Evolutionary conservation across 345 rosid species (phyloP), one percentile per base, ranked within the genome.

Genomic region (Gossypium stocksii): DNA sequence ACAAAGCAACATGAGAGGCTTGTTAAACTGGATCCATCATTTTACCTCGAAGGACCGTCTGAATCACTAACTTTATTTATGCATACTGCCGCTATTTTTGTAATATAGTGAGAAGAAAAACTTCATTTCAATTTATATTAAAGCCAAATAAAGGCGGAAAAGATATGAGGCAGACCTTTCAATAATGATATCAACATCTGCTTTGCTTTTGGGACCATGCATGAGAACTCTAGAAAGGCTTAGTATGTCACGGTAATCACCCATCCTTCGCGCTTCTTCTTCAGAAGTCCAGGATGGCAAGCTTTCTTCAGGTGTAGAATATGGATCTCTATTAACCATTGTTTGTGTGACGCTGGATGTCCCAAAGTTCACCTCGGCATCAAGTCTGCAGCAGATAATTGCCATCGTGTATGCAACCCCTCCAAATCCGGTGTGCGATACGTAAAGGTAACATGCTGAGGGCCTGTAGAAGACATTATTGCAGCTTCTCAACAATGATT

Each of bases 321-420:
- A 62, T 23, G 67, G 81, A 71, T 85, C 82, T 25, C 58, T 53
- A 72, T 81, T 83, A 57, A 63, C 69, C 66, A 76, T 44, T 27
- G 84, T 43, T 72, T 83, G 85, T 17, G 77, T 73, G 66, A 61
- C 53, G 23, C 72, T 76, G 17, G 78, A n/a, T 66, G 80, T 54
- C 38, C 25, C 66, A 27, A 81, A 75, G 54, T 82, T 87, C 76
- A 83, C 82, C 64, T 83, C 88, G 60, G 88, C 93, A 68, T 88
- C 87, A 74, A 91, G 87, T 83, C 84, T 81, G 71, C 90, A 86
- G 85, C 99, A 93, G 69, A 86, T 86, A 73, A 93, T 88, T 56
- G 97, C 90, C 99, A 93, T 93, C 63, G 98, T 94, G 70, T 95
- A 95, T 58, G 97, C 87, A 75, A 88, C 96, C 74, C 96, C 99